Evolutionary conservation across 148 eudicot species (phyloP), one percentile per base, ranked within the genome.

Genomic region (Mesembryanthemum crystallinum): DNA sequence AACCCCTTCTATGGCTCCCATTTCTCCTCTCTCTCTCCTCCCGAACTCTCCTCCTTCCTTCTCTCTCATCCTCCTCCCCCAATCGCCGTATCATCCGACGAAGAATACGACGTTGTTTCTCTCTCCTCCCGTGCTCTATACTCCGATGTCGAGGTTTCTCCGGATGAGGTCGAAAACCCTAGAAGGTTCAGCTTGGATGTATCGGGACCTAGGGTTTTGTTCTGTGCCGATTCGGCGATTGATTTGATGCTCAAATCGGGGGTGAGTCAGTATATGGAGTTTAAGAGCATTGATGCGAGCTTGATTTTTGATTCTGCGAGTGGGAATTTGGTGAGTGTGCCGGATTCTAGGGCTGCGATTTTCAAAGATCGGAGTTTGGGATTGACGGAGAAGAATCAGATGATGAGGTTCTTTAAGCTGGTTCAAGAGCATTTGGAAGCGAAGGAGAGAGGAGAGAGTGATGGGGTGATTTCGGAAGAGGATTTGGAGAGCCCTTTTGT

Each of bases 1-100:
- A 92, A 88, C 84, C 82, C 96, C 69, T 90, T 83, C 82, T 94
- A 94, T 78, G 98, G 98, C 73, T 68, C 82, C 71, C 92, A 84
- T 77, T 90, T 83, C 84, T 71, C 98, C 65, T 86, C 96, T 65
- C 90, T 90, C 73, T 80, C 92, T 42, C 89, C 81, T 42, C 78
- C 75, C 23, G 57, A 80, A 23, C 79, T 82, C 24, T 77, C 89
- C 43, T 71, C 67, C 70, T 8, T 75, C 79, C 73, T 32, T 58
- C 82, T 32, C 83, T 75, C 51, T 76, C 89, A 58, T 70, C 72
- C 80, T 0, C 72, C 63, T 8, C 55, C 37, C 7, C 69, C 73
- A 25, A 13, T 51, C 62, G 4, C 77, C 21, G 23, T 80, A 5
- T 32, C 79, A 18, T 30, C 67, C 59, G 12, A 83, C n/a, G 76